Evolutionary conservation across 73 alveolate species (phyloP), one percentile per base, ranked within the genome.

Genomic region (Blepharisma japonicum): DNA sequence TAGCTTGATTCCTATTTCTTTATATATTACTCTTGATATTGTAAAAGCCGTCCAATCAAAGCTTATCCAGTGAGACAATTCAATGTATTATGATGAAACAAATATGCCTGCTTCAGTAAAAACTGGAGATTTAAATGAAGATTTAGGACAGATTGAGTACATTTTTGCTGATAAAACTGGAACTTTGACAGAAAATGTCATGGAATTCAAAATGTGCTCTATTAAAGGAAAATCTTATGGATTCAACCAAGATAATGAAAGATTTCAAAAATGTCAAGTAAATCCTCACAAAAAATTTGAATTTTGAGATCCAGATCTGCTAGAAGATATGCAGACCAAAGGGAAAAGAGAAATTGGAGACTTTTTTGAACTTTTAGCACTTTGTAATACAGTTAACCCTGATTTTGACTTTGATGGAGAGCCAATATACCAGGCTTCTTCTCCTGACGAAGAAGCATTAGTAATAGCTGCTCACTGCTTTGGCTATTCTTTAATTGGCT

Each of bases 71-170:
- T 47, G 78, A 51, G 96, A 90, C 61, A 39, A 45, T 32, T 76
- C 80, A 68, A 82, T 90, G 87, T 87, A 78, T 48, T 39, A 70
- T 45, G 68, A 72, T 23, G 32, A 11, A 7, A 77, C 70, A 55
- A 83, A 81, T 55, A 47, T 55, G 86, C 77, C 74, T 32, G 82
- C 88, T 45, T 25, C 20, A 84, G 96, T 85, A 8, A 85, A 87
- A 83, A 79, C 98, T 21, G 84, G 90, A 1, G 90, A 92, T 68
- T 81, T 92, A 78, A 92, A 92, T 78, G 98, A 92, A 71, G 96
- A 92, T 71, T 79, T 92, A 42, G 98, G 96, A 23, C 90, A 89
- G 55, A 80, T 86, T 61, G 91, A 84, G 54, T 84, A 79, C 20
- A 80, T 88, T 18, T 77, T 88, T 47, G 18, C 87, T n/a, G 95